Percentiles rank a stretch among this genome's conserved stretches.
Conservation (phyloP, 129 eudicot species). For the Cynara cardunculus region DNA sequence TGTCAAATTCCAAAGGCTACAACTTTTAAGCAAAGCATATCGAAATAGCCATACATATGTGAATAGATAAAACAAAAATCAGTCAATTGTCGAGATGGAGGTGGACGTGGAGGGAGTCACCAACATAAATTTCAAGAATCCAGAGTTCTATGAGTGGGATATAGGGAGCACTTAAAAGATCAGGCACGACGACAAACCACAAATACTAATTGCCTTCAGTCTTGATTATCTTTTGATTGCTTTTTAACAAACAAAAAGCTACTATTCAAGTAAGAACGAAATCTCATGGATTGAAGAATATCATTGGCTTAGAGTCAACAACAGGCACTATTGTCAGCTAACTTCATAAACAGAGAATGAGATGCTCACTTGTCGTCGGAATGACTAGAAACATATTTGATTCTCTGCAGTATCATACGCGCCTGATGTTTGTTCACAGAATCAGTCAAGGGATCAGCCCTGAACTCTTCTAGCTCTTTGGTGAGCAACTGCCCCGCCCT, state of each 20-base stretch:
- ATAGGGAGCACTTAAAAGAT: no score
- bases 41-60: no score
- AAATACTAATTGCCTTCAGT: background rate
- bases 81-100: no score
- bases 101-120: no score
- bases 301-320: background rate
- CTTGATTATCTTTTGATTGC: background rate
- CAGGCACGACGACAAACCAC: background rate
- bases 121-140: no score
- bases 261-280: background rate
- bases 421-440: slow-evolving; percentile 95
- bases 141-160: no score
- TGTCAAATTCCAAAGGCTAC: no score
- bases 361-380: slow-evolving; percentile 75
- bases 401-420: slow-evolving; percentile 83
- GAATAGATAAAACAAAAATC: no score
- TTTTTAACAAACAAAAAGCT: background rate
- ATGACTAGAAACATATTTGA: slow-evolving; percentile 75
- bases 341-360: slow-evolving; percentile 1
- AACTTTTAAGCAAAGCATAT: no score
- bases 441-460: slow-evolving; percentile 70
- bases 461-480: slow-evolving; percentile 94
- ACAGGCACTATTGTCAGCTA: background rate
- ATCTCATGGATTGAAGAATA: background rate
- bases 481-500: slow-evolving; percentile 91